Evolutionary conservation across 306 rosid species (phyloP).

Genomic region (Citrullus amarus): DNA sequence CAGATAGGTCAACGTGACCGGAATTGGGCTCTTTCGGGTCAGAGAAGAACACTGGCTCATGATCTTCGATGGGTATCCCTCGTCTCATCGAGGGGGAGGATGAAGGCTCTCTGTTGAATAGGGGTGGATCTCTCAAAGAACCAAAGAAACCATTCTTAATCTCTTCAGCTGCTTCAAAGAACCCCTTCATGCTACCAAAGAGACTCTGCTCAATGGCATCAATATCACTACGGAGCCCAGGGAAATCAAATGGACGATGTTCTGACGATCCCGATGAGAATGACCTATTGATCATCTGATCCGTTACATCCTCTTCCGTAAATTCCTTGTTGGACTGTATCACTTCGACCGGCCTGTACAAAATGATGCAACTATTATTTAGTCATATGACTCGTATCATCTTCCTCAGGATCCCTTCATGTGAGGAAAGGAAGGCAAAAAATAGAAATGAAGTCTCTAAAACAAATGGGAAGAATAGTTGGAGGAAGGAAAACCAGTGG

Average conservation of each 20-base stretch:
- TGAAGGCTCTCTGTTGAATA: conserved; percentile 39
- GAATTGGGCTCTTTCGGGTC: conserved; percentile 23
- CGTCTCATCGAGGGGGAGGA: conserved; percentile 31
- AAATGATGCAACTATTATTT: not conserved
- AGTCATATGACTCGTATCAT: not conserved
- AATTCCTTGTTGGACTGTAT: conserved; percentile 64
- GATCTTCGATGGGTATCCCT: conserved; percentile 45
- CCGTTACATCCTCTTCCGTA: conserved; percentile 72
- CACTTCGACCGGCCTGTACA: conserved; percentile 66
- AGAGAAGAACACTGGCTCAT: conserved; percentile 23
- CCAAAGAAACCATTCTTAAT: conserved; percentile 47
- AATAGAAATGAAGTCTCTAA: not conserved
- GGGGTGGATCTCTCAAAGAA: conserved; percentile 22
- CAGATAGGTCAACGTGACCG: conserved; percentile 34
- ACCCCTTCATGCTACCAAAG: conserved; percentile 36
- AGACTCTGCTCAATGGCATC: conserved; percentile 49
- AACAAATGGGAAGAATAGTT: not conserved
- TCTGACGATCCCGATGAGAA: conserved; percentile 30
- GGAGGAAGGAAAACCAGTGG: not conserved
- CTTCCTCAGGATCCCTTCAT: not conserved
- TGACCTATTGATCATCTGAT: conserved; percentile 48
- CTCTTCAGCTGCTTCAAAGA: conserved; percentile 69
- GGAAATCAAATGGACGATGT: conserved; percentile 37
- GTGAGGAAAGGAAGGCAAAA: not conserved
- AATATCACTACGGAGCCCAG: conserved; percentile 57